phyloP scores from a whole-genome alignment of 2,329 filamentous ascomycete species.

The Epichloe glyceriae region DNA sequence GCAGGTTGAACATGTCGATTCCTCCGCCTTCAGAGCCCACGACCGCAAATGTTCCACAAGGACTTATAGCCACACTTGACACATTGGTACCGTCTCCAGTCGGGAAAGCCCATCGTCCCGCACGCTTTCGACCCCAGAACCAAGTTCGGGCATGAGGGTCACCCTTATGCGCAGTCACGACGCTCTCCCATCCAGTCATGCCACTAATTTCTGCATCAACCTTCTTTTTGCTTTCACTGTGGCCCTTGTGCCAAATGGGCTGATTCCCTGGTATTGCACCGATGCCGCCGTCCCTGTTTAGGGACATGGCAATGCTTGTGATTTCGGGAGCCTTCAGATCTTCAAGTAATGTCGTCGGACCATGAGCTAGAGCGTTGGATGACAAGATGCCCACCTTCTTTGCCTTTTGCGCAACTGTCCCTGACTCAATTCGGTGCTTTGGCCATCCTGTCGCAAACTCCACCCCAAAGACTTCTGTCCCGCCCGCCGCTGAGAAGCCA shows the following conservation, averaged over 20 bases:
- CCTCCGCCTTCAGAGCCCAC: constrained; percentile 73
- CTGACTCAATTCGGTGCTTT: constrained; percentile 87
- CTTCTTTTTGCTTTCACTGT: constrained; percentile 43
- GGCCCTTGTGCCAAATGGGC: constrained; percentile 71
- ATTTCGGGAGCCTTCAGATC: constrained; percentile 83
- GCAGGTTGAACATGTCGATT: constrained; percentile 93
- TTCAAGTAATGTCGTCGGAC: constrained; percentile 52
- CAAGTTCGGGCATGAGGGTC: constrained; percentile 83
- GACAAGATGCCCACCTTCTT: constrained; percentile 72
- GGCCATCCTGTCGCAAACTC: constrained; percentile 86
- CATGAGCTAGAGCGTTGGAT: constrained; percentile 40
- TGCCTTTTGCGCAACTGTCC: constrained; percentile 78
- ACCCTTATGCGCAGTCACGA: constrained; percentile 81
- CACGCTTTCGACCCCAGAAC: constrained; percentile 94
- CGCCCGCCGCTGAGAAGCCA: constrained; percentile 85
- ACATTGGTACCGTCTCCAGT: constrained; percentile 77
- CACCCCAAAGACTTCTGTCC: constrained; percentile 90
- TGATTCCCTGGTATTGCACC: constrained; percentile 68
- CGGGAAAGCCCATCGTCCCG: constrained; percentile 84
- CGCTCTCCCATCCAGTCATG: constrained; percentile 91
- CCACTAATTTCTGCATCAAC: constrained; percentile 58
- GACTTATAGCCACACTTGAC: constrained; percentile 73
- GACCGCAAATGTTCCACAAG: constrained; percentile 87
- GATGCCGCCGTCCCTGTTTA: constrained; percentile 92
- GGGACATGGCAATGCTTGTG: constrained; percentile 76